phyloP scores from a whole-genome alignment of 2,329 filamentous ascomycete species.

The Ophiosphaerella korrae region DNA sequence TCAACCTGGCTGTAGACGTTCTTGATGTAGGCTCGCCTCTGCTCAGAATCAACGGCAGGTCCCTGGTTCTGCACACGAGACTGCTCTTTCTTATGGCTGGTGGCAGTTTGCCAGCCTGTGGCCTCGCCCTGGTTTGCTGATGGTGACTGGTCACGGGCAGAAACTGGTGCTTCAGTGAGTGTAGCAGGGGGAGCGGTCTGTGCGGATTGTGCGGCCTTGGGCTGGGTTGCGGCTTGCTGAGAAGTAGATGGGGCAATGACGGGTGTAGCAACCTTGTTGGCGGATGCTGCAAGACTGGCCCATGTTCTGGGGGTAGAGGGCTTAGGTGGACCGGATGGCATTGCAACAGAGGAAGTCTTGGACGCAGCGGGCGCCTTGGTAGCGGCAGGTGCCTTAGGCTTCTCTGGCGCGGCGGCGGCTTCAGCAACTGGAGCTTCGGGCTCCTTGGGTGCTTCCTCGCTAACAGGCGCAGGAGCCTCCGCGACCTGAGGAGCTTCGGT shows the following conservation, averaged over 20 bases:
- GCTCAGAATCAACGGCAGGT: conserved; percentile 69
- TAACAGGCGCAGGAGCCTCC: conserved; percentile 45
- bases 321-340: conserved; percentile 63
- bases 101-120: conserved; percentile 85
- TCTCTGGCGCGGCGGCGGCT: conserved; percentile 53
- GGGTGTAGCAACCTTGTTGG: conserved; percentile 52
- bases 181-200: conserved; percentile 20
- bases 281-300: conserved; percentile 70
- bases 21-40: conserved; percentile 88
- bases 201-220: conserved; percentile 46
- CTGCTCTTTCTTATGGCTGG: conserved; percentile 81
- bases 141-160: conserved; percentile 45
- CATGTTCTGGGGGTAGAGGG: conserved; percentile 67
- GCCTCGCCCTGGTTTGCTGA: conserved; percentile 59
- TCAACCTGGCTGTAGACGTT: conserved; percentile 91
- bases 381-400: conserved; percentile 68
- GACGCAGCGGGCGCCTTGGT: conserved; percentile 59
- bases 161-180: conserved; percentile 34
- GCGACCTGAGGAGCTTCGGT: conserved; percentile 47
- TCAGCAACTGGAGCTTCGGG: conserved; percentile 33
- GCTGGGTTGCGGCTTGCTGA: conserved; percentile 39
- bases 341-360: conserved; percentile 61
- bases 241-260: conserved; percentile 44
- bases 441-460: conserved; percentile 46
- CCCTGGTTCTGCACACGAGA: conserved; percentile 72